Conservation (phyloP, 345 rosid genomes). For the Aethionema arabicum region DNA sequence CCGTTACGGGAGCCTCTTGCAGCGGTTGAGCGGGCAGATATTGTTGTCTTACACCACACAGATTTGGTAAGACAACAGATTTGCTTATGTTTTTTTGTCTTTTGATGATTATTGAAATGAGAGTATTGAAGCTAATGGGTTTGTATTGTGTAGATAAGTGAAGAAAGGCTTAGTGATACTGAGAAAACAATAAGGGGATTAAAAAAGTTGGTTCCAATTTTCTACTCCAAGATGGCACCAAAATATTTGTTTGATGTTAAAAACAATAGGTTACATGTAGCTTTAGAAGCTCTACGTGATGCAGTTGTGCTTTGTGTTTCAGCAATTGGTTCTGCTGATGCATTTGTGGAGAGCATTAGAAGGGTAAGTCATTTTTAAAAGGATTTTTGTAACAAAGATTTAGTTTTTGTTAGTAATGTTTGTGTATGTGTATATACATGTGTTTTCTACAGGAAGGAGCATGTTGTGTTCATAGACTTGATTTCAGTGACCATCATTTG, state of each 20-base stretch:
- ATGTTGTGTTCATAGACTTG: constrained; percentile 53
- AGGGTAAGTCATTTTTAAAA: constrained; percentile 41
- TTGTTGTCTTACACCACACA: constrained; percentile 64
- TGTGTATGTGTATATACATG: constrained; percentile 1
- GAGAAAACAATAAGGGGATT: constrained; percentile 49
- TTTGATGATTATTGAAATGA: background rate
- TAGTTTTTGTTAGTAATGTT: background rate
- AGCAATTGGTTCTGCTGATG: constrained; percentile 69
- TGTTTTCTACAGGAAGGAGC: constrained; percentile 61
- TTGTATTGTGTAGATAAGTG: constrained; percentile 45
- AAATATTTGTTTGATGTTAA: constrained; percentile 51
- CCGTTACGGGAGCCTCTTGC: constrained; percentile 78
- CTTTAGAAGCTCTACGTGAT: constrained; percentile 38
- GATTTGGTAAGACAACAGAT: constrained; percentile 49
- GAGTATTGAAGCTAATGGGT: constrained; percentile 27
- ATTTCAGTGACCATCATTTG: constrained; percentile 70
- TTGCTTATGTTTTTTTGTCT: background rate
- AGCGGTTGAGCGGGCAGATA: constrained; percentile 62
- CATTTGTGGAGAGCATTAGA: constrained; percentile 53
- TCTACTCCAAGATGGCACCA: constrained; percentile 61
- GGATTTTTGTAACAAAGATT: background rate
- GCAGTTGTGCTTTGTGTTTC: constrained; percentile 62
- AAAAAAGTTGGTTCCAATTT: constrained; percentile 52
- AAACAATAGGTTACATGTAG: constrained; percentile 38
- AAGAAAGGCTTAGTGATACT: constrained; percentile 45